Percentiles rank a stretch among this genome's conserved stretches.
These are phyloP conservation scores for Yarrowia porcina DNA, from an alignment of 805 yeast species.

Conservation along the genomic window DNA sequence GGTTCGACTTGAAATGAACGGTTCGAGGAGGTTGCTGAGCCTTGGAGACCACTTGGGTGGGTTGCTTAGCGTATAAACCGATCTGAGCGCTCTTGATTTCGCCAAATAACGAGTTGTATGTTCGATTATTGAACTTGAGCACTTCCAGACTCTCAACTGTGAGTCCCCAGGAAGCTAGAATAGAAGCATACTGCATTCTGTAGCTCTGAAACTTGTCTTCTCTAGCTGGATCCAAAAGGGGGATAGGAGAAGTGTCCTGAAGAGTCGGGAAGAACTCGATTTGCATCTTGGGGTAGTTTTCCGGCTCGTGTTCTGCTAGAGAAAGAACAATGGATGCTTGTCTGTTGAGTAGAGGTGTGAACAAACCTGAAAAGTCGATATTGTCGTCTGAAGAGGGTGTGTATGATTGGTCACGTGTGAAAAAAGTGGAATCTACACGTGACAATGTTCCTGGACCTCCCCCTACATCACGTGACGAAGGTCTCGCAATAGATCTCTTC, in stretches of 20 bases:
- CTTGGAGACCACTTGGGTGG: neutral
- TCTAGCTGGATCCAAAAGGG: constrained; percentile 45
- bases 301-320: neutral
- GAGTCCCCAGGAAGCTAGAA: constrained; percentile 79
- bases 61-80: constrained; percentile 4
- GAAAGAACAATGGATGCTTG: neutral
- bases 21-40: constrained; percentile 10
- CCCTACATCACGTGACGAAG: neutral
- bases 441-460: neutral
- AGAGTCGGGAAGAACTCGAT: constrained; percentile 2
- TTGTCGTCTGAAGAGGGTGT: constrained; percentile 5
- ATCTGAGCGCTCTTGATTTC: constrained; percentile 34
- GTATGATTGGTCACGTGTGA: neutral
- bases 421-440: neutral
- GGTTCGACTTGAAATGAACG: constrained; percentile 21
- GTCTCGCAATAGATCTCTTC: neutral
- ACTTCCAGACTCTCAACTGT: constrained; percentile 77
- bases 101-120: constrained; percentile 27
- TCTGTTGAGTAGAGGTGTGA: neutral
- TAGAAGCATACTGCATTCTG: constrained; percentile 70
- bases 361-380: constrained; percentile 3
- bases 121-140: constrained; percentile 60
- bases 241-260: constrained; percentile 31
- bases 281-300: constrained; percentile 15
- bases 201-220: constrained; percentile 42